Evolutionary conservation across 2,329 filamentous ascomycete species (phyloP).

Genomic region (Xylaria sp.): DNA sequence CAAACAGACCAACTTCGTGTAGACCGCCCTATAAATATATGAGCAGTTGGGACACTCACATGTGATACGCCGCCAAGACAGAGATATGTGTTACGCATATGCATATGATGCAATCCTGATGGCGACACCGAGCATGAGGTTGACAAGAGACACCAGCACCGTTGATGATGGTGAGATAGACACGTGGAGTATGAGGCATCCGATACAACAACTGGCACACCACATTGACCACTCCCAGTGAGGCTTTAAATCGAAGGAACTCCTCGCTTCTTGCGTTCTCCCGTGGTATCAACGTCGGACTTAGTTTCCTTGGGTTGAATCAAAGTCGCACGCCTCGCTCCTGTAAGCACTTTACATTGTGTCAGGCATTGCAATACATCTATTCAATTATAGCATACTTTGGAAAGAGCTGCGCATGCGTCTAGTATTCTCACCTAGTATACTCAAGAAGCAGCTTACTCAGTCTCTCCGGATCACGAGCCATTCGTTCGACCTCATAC

Average conservation of each 20-base stretch:
- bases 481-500: neutral
- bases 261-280: neutral
- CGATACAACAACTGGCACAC: conserved; percentile 12
- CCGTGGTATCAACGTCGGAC: neutral
- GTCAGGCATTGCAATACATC: neutral
- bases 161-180: neutral
- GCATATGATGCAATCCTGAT: conserved; percentile 15
- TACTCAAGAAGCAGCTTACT: neutral
- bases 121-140: neutral
- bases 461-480: neutral
- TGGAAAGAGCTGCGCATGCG: neutral
- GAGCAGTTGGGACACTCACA: neutral
- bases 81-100: conserved; percentile 7
- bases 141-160: neutral
- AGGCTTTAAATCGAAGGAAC: neutral
- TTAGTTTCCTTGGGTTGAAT: neutral
- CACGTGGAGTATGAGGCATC: neutral
- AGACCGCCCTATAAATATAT: neutral
- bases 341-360: neutral
- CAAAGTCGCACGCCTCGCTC: neutral
- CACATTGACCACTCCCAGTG: neutral
- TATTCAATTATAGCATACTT: neutral
- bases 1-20: neutral
- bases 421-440: neutral
- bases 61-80: neutral